Conservation (phyloP, 2,329 filamentous ascomycete genomes). For the Calonectria pteridis region DNA sequence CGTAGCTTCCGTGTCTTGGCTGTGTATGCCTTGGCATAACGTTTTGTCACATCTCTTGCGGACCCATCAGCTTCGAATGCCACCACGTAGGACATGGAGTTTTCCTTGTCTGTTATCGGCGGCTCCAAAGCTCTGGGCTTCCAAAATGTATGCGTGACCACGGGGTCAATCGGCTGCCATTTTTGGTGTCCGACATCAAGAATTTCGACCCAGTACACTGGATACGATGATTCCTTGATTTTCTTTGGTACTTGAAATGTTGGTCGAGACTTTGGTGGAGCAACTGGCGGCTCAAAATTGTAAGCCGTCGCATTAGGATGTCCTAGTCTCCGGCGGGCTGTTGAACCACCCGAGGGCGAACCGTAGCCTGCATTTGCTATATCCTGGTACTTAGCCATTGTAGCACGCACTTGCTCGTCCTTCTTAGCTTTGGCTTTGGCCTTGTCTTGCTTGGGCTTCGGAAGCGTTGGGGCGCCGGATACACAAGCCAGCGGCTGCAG, state of each 20-base stretch:
- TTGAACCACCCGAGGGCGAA: slow-evolving; percentile 48
- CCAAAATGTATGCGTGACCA: slow-evolving; percentile 83
- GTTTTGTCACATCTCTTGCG: slow-evolving; percentile 85
- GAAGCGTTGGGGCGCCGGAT: slow-evolving; percentile 63
- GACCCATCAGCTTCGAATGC: slow-evolving; percentile 85
- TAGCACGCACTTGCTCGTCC: slow-evolving; percentile 53
- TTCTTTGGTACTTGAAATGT: slow-evolving; percentile 52
- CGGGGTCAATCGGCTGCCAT: slow-evolving; percentile 89
- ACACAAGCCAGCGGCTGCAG: slow-evolving; percentile 84
- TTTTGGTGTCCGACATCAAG: slow-evolving; percentile 89
- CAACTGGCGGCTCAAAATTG: slow-evolving; percentile 59
- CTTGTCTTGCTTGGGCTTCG: slow-evolving; percentile 52
- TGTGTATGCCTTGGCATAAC: slow-evolving; percentile 90
- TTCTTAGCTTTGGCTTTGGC: slow-evolving; percentile 47
- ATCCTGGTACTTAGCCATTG: slow-evolving; percentile 56
- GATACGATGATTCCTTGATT: slow-evolving; percentile 79
- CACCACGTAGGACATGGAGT: slow-evolving; percentile 85
- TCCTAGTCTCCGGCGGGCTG: slow-evolving; percentile 63
- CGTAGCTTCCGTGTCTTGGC: slow-evolving; percentile 87
- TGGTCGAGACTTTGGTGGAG: slow-evolving; percentile 50
- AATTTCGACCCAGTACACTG: slow-evolving; percentile 95
- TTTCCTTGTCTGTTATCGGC: slow-evolving; percentile 80
- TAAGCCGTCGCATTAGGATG: slow-evolving; percentile 68
- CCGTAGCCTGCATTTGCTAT: slow-evolving; percentile 43
- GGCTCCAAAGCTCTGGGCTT: slow-evolving; percentile 85